Evolutionary conservation across 768 basidiomycete species (phyloP).

Genomic region (Psilocybe cyanescens): DNA sequence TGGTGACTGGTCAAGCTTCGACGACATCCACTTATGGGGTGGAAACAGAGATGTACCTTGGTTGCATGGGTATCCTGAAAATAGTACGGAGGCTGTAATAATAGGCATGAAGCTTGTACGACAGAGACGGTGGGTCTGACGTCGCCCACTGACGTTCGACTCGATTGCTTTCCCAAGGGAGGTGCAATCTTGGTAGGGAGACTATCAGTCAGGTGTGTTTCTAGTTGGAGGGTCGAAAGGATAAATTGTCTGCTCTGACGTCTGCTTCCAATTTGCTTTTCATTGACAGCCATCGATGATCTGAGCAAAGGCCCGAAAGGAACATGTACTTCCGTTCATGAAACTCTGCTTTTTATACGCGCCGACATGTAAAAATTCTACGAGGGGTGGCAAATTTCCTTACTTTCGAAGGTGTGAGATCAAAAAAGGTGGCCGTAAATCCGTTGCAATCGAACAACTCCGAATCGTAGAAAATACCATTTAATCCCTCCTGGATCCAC

Average conservation of each 20-base stretch:
- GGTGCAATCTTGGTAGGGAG: neutral
- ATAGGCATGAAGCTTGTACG: neutral
- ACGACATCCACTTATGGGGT: neutral
- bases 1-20: neutral
- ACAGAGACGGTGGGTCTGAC: neutral
- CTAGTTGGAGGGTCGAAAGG: neutral
- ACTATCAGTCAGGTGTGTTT: neutral
- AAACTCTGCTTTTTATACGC: neutral
- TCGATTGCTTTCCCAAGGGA: neutral
- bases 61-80: too few relatives aligned
- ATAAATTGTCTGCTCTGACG: neutral
- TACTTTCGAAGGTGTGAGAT: neutral
- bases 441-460: neutral
- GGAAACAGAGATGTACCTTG: too few relatives aligned
- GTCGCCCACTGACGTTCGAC: neutral
- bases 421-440: neutral
- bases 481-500: too few relatives aligned
- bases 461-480: neutral
- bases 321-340: neutral
- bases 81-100: too few relatives aligned
- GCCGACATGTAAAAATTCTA: neutral
- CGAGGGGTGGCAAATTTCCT: neutral
- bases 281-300: neutral
- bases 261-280: neutral
- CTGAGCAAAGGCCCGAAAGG: neutral